These are phyloP conservation scores for Tilletia setariae DNA, from an alignment of 1,284 basidiomycete species.

Conservation along the genomic window DNA sequence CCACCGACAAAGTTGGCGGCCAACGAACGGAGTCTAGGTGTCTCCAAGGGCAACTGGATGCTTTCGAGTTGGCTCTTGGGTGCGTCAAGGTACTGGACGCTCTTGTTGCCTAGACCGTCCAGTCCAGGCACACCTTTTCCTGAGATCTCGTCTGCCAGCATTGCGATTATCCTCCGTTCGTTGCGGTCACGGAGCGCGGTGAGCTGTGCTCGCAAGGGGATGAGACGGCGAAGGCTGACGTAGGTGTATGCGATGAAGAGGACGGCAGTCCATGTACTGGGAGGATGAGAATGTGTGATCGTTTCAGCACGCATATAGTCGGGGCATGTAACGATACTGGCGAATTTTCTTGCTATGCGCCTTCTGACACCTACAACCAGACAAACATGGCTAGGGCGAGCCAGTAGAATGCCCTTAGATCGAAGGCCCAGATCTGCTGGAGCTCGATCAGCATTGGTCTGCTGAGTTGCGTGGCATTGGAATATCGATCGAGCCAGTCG, in stretches of 20 bases:
- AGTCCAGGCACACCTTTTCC: too few species aligned
- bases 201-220: constrained; percentile 1
- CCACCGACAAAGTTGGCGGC: constrained; percentile 2
- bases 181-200: background rate
- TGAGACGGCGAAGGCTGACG: background rate
- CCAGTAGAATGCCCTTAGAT: constrained; percentile 1
- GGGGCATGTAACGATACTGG: too few species aligned
- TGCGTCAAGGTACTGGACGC: background rate
- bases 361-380: constrained; percentile 14
- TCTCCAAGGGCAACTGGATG: background rate
- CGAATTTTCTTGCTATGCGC: too few species aligned
- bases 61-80: background rate
- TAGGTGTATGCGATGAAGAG: constrained; percentile 2
- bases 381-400: constrained; percentile 2
- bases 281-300: background rate
- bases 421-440: background rate
- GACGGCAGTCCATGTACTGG: background rate
- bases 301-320: too few species aligned
- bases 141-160: too few species aligned
- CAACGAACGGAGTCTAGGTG: background rate
- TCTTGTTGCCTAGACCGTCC: too few species aligned
- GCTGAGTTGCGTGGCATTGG: background rate
- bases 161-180: too few species aligned
- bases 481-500: background rate
- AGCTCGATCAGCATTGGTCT: background rate